phyloP scores from a whole-genome alignment of 805 yeast genomes.

The Barnettozyma vustinii region DNA sequence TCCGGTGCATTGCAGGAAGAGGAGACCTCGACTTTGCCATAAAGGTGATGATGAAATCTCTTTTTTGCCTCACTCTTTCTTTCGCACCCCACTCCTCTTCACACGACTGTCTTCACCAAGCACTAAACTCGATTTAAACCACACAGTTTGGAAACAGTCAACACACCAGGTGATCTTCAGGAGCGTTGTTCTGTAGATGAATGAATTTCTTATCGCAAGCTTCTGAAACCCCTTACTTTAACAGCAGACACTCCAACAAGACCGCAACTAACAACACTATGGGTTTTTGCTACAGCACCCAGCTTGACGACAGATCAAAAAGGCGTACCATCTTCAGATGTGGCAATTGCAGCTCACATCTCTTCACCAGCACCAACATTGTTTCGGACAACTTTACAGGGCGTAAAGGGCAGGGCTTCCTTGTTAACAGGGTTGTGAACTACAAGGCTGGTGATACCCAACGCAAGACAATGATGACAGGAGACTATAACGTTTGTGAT shows the following conservation, averaged over 20 bases:
- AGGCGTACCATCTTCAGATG: slow-evolving; percentile 19
- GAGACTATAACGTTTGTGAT: slow-evolving; percentile 51
- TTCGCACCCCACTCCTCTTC: background rate
- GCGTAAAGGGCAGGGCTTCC: slow-evolving; percentile 49
- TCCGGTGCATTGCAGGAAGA: background rate
- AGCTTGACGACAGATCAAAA: slow-evolving; percentile 11
- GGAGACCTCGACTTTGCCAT: background rate
- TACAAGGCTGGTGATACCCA: slow-evolving; percentile 32
- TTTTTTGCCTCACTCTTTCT: background rate
- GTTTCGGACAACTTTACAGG: slow-evolving; percentile 42
- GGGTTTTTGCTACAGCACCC: slow-evolving; percentile 18
- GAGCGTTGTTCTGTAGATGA: background rate
- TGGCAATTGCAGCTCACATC: slow-evolving; percentile 16
- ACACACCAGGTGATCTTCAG: background rate
- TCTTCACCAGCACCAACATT: slow-evolving; percentile 17
- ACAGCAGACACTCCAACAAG: background rate
- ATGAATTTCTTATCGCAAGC: background rate
- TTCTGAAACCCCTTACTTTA: background rate
- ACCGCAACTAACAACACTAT: slow-evolving; percentile 3
- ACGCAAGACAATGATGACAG: slow-evolving; percentile 52
- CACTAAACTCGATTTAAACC: background rate
- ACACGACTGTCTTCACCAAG: background rate
- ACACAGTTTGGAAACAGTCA: background rate
- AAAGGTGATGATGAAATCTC: background rate
- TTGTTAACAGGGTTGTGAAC: slow-evolving; percentile 45